Evolutionary conservation across 2,329 filamentous ascomycete species (phyloP), one percentile per base, ranked within the genome.

Genomic region (Aspergillus novofumigatus): DNA sequence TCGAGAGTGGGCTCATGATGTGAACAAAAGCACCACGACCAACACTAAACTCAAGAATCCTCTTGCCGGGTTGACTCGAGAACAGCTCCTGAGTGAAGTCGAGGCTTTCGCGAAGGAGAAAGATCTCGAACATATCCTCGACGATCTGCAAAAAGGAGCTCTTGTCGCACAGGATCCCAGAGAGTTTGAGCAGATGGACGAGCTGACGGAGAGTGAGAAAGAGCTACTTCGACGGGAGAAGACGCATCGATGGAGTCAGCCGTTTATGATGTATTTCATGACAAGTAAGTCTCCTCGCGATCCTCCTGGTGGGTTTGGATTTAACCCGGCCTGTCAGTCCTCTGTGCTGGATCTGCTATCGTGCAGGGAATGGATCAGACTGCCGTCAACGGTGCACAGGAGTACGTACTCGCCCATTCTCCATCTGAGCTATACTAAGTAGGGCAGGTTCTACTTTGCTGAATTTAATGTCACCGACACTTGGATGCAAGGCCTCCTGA

Each of bases 121-220:
- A 62, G 78, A 80, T 21, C 78, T 92, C 32, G 73, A 76, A 2
- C 82, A 88, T 57, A 80, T 87, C 59, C 73, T 84, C 2, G 73
- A 75, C 14, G 54, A 68, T 28, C 55, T 69, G 10, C 65, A 63
- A 29, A 66, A 62, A 20, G 89, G 88, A 29, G 89, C 89, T 2
- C 78, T 92, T 9, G 82, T 92, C 20, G 89, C 90, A 3, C 87
- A 90, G 69, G 84, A 89, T 63, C 88, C 88, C 0, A 77, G 77
- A 14, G 77, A 78, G 26, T 90, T 82, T 69, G 87, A 90, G 58
- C 76, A 80, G 41, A 79, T 91, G 41, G 77, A 83, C 54, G 81
- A 83, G 9, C 44, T 59, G 38, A 47, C 53, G 2, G 57, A 56
- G 26, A 38, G 35, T 1, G 54, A 61, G 25, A 55, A 59, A 29